Conservation (phyloP, 257 asterid species). For the Penstemon eatonii region DNA sequence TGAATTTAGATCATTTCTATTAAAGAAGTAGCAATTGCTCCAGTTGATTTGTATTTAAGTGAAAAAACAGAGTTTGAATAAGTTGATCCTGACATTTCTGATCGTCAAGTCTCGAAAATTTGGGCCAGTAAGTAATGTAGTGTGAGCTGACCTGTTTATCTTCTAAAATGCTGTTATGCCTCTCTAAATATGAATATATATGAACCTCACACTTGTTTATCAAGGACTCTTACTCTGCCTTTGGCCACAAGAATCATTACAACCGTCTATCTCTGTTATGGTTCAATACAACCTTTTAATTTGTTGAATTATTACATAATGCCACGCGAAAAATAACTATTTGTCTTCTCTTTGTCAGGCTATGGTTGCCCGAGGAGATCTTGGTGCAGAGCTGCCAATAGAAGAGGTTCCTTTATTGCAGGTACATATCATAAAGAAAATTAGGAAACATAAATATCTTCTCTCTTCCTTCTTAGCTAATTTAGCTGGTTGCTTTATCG, state of each 20-base stretch:
- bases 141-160: constrained; percentile 20
- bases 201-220: background rate
- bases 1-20: background rate
- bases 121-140: background rate
- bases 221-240: constrained; percentile 2
- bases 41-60: constrained; percentile 1
- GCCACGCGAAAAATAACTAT: constrained; percentile 20
- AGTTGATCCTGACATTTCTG: background rate
- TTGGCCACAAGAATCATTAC: constrained; percentile 6
- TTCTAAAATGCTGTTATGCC: constrained; percentile 13
- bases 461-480: background rate
- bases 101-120: background rate
- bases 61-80: constrained; percentile 1
- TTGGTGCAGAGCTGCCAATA: constrained; percentile 92
- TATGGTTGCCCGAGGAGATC: constrained; percentile 99
- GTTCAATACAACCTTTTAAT: constrained; percentile 10
- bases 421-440: constrained; percentile 39
- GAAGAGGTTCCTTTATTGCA: constrained; percentile 98
- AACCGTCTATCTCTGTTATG: constrained; percentile 10
- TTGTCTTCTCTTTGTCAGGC: constrained; percentile 52
- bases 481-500: background rate
- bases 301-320: constrained; percentile 12
- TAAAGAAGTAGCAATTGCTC: background rate
- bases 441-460: background rate
- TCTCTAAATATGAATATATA: background rate